Base-by-base conservation (phyloP, 2,329 filamentous ascomycete species). In the Xylaria sp. region DNA sequence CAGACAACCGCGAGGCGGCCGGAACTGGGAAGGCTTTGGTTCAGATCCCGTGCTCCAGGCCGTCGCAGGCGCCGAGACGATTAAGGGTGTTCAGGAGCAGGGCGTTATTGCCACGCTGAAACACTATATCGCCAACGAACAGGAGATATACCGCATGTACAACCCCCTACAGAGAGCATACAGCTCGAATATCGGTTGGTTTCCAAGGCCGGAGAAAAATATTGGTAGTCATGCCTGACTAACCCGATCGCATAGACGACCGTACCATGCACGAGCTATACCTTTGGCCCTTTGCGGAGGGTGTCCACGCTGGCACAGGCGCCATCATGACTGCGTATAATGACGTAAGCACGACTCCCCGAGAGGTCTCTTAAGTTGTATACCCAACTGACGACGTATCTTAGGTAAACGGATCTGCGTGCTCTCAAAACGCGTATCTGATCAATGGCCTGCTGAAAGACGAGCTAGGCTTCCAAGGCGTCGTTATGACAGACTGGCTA, bases 311-410 rank as follows among this genome's bases (percentile, higher is more conserved):
- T 11, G 92, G 92, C 25, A 91, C 93, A 4, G 90, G 86, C 1
- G 88, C 88, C 7, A 81, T 96, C 54, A 96, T 96, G 92, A 93
- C 91, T 73, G 86, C 87, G 1, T 96, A 96, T 68, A 90, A 91
- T 71, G 86, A 86, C 70, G 76, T 80, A 63, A 46, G 70, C 62
- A 41, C 4, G 41, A 10, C 58, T 41, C 0, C 29, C 21, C 11
- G 3, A 3, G 9, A 17, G 4, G 6, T 37, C 4, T 7, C 33
- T 23, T 9, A 43, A 40, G 4, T 11, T 9, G 11, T 31, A 19
- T 27, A 13, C 5, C 19, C 27, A 21, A 33, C 38, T 60, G 47
- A 66, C 43, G 56, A 17, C 53, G 15, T n/a, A 0, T n/a, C 64
- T 29, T 37, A 86, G 79, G 80, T 90, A 58, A 90, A 91, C 69